Evolutionary conservation across 169 alveolate genomes (phyloP).

Genomic region (Cryptosporidium muris): DNA sequence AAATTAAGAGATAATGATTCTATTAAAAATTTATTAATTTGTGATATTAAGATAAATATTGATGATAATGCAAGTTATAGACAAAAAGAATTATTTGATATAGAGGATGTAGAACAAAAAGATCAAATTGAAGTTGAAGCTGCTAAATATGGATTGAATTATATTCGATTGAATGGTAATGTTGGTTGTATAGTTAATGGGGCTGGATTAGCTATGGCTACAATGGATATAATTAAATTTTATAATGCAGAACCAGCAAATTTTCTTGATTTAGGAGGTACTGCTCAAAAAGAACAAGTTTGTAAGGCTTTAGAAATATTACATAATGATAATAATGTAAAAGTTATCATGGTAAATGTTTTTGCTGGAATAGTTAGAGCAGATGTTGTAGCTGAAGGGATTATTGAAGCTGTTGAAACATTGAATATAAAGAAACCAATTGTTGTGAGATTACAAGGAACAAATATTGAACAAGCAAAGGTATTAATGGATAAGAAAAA

Average conservation of each 20-base stretch:
- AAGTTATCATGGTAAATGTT: constrained; percentile 91
- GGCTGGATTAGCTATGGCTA: constrained; percentile 99
- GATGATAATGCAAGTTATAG: constrained; percentile 96
- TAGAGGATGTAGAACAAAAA: constrained; percentile 81
- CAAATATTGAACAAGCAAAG: constrained; percentile 90
- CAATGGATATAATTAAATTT: constrained; percentile 87
- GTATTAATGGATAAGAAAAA: constrained; percentile 75
- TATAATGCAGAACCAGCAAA: constrained; percentile 95
- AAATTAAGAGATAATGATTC: too few species aligned
- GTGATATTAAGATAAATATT: constrained; percentile 93
- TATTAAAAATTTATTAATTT: constrained; percentile 80
- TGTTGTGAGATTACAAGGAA: constrained; percentile 92
- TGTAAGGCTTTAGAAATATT: constrained; percentile 89
- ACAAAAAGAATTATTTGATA: constrained; percentile 84
- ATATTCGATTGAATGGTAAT: constrained; percentile 92
- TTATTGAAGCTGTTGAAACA: constrained; percentile 86
- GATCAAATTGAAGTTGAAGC: constrained; percentile 90
- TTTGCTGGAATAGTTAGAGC: constrained; percentile 96
- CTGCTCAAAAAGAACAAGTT: constrained; percentile 90
- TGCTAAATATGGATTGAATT: constrained; percentile 86
- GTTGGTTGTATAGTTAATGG: constrained; percentile 96
- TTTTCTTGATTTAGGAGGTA: constrained; percentile 97
- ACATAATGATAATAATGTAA: constrained; percentile 86
- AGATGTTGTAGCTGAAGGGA: constrained; percentile 89
- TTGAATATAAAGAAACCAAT: constrained; percentile 87